These are phyloP conservation scores for Trichocladium antarcticum DNA, from an alignment of 495 filamentous ascomycete species.

Conservation along the genomic window DNA sequence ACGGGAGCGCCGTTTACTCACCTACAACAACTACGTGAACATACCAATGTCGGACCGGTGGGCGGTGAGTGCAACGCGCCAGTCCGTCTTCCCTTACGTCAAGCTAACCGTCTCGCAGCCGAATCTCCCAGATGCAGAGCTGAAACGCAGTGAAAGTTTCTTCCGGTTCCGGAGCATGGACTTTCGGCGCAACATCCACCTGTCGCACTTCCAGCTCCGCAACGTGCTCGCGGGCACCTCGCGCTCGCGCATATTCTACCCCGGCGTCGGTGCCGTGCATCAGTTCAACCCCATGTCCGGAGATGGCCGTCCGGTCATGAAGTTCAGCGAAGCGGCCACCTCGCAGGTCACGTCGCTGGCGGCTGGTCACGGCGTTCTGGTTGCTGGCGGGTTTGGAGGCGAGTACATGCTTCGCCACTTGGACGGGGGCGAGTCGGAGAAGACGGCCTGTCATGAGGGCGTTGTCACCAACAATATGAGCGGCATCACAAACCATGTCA, in stretches of 20 bases:
- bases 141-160: conserved; percentile 43
- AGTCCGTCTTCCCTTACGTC: not conserved
- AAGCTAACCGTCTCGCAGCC: conserved; percentile 12
- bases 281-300: conserved; percentile 43
- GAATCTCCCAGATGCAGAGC: conserved; percentile 23
- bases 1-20: conserved; percentile 43
- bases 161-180: conserved; percentile 66
- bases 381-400: conserved; percentile 72
- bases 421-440: conserved; percentile 30
- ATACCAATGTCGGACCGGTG: conserved; percentile 26
- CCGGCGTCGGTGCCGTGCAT: conserved; percentile 47
- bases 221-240: conserved; percentile 67
- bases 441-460: conserved; percentile 44
- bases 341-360: conserved; percentile 61
- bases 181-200: conserved; percentile 48
- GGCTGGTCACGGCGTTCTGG: conserved; percentile 52
- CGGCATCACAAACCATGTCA: conserved; percentile 80
- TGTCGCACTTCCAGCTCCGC: conserved; percentile 83
- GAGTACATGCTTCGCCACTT: conserved; percentile 62
- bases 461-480: conserved; percentile 54
- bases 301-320: conserved; percentile 45
- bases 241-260: conserved; percentile 68
- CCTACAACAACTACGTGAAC: conserved; percentile 52
- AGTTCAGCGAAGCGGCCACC: conserved; percentile 42
- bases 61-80: conserved; percentile 21